Base-by-base conservation (phyloP, 2,329 filamentous ascomycete species). In the Biscogniauxia sp. region DNA sequence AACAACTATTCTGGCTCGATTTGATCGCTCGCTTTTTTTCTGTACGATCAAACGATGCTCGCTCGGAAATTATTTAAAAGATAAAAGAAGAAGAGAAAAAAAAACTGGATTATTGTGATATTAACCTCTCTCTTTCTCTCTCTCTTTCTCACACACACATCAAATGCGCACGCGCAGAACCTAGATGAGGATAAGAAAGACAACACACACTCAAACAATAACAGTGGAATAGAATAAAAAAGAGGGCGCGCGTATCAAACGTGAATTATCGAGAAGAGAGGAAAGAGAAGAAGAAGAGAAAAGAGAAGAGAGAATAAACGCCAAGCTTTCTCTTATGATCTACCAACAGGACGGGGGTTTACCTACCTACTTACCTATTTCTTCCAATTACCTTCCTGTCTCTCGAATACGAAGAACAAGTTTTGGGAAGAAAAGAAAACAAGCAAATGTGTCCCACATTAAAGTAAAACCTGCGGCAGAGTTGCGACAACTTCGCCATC, bases 271-370 rank as follows among this genome's bases (percentile, higher is more conserved):
- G 11, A 32, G 28, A n/a, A 52, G 52, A 56, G 20, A 23, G n/a
- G n/a, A n/a, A n/a, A n/a, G n/a, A n/a, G n/a, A n/a, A n/a, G 17
- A 8, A 15, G 41, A 20, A 28, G 8, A 4, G 2, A 50, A 20
- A 19, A 51, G 60, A 60, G 50, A 49, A 26, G 58, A 65, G 56
- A 63, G 60, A 60, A 41, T 50, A 37, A 60, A 67, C 59, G 65
- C 65, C 65, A 67, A 67, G 65, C 65, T 51, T 65, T 66, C 59
- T 28, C 28, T 55, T 51, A 45, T 13, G 37, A 19, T 23, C 28
- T 57, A 28, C 55, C 55, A 9, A 56, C 26, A 49, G 58, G 56
- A 53, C 57, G 45, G 28, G 55, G 58, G 54, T 8, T n/a, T n/a
- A n/a, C n/a, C n/a, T n/a, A n/a, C n/a, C n/a, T n/a, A n/a, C n/a